Evolutionary conservation across 1,284 basidiomycete species (phyloP).

Genomic region (Sporisorium scitamineum): DNA sequence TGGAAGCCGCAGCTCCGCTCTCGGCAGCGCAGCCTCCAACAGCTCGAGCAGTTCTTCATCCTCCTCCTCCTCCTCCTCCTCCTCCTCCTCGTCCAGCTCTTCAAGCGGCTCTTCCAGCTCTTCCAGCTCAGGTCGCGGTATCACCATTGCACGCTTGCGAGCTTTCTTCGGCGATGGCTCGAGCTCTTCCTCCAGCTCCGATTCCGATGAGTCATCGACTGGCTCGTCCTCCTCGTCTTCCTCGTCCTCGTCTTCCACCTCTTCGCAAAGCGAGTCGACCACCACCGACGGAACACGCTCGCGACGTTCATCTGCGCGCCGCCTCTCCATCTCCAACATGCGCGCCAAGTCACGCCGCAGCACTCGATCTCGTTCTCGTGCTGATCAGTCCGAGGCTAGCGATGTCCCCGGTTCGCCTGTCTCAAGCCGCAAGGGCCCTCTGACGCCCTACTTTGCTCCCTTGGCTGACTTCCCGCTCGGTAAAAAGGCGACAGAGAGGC

Average conservation of each 20-base stretch:
- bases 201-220: slow-evolving; percentile 32
- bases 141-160: slow-evolving; percentile 61
- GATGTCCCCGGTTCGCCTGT: slow-evolving; percentile 38
- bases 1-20: slow-evolving; percentile 39
- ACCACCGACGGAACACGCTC: slow-evolving; percentile 36
- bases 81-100: slow-evolving; percentile 29
- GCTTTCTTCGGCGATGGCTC: slow-evolving; percentile 65
- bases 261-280: slow-evolving; percentile 28
- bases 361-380: slow-evolving; percentile 26
- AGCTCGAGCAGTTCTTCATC: slow-evolving; percentile 46
- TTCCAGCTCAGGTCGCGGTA: slow-evolving; percentile 52
- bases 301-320: slow-evolving; percentile 37
- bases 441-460: slow-evolving; percentile 52
- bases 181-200: slow-evolving; percentile 50
- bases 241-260: slow-evolving; percentile 9
- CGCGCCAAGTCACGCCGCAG: slow-evolving; percentile 32
- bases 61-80: slow-evolving; percentile 38
- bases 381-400: slow-evolving; percentile 39
- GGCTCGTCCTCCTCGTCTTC: slow-evolving; percentile 38
- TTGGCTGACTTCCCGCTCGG: slow-evolving; percentile 44
- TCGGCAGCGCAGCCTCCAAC: slow-evolving; percentile 39
- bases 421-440: slow-evolving; percentile 35
- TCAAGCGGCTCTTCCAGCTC: slow-evolving; percentile 23
- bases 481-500: slow-evolving; percentile 32
- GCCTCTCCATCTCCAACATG: slow-evolving; percentile 30